phyloP scores from a whole-genome alignment of 192 early-diverging fungal species.

The Phlyctochytrium arcticum region DNA sequence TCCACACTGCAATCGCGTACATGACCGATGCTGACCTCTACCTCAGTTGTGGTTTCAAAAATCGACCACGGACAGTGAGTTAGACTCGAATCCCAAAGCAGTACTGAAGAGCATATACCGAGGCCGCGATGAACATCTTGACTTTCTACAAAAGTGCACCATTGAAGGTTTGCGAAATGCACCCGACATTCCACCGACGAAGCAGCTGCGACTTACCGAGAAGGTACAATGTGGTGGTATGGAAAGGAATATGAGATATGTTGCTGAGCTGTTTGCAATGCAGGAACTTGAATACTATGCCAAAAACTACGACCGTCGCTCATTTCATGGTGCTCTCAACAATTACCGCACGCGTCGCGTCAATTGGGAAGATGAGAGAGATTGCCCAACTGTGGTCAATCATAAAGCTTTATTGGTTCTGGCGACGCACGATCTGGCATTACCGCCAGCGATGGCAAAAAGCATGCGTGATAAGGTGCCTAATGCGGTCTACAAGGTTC shows the following conservation, averaged over 20 bases:
- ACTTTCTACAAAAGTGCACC: not conserved
- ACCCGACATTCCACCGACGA: too few species aligned
- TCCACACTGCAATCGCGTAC: not conserved
- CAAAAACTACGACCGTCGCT: slow-evolving; percentile 26
- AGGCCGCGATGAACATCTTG: not conserved
- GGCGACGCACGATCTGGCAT: not conserved
- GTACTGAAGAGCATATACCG: slow-evolving; percentile 36
- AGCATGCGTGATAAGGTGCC: slow-evolving; percentile 10
- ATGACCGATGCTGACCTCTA: slow-evolving; percentile 8
- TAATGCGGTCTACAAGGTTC: not conserved
- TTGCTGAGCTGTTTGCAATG: too few species aligned
- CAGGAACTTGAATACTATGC: slow-evolving; percentile 56
- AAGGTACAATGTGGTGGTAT: too few species aligned
- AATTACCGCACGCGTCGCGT: slow-evolving; percentile 42
- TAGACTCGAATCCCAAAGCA: slow-evolving; percentile 29
- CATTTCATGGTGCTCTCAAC: slow-evolving; percentile 56
- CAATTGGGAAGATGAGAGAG: slow-evolving; percentile 34
- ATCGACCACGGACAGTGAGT: slow-evolving; percentile 38
- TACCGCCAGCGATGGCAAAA: slow-evolving; percentile 6
- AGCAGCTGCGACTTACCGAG: too few species aligned
- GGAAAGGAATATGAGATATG: too few species aligned
- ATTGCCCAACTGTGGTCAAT: not conserved
- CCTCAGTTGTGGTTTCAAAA: slow-evolving; percentile 17
- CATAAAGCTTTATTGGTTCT: not conserved
- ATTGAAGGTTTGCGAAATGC: not conserved